phyloP scores from a whole-genome alignment of 495 filamentous ascomycete species.

The Apiosordaria backusii region DNA sequence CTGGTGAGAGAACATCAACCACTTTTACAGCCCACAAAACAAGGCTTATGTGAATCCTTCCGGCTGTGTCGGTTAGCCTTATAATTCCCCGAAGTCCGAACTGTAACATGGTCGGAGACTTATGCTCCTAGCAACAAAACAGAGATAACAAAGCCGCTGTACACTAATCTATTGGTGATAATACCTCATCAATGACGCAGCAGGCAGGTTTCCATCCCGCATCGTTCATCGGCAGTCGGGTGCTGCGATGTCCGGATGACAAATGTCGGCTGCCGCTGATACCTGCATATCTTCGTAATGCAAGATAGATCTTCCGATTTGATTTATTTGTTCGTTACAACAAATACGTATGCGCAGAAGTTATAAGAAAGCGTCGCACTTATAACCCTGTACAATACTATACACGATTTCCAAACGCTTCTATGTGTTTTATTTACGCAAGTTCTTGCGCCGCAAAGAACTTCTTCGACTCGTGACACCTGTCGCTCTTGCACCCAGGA shows the following conservation, averaged over 20 bases:
- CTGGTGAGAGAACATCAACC: background rate
- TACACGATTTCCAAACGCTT: background rate
- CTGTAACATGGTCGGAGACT: background rate
- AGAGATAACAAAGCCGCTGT: background rate
- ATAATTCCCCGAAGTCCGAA: background rate
- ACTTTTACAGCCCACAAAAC: no score
- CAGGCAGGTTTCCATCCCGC: background rate
- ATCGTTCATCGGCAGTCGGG: background rate
- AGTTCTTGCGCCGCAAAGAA: conserved; percentile 67
- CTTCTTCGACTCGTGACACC: conserved; percentile 86
- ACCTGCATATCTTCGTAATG: background rate
- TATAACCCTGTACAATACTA: background rate
- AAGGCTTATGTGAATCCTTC: background rate
- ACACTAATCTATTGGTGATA: background rate
- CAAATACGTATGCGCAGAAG: background rate
- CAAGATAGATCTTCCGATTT: no score
- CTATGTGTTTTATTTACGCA: background rate
- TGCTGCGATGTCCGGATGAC: background rate
- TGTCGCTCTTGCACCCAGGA: conserved; percentile 88
- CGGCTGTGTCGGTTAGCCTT: background rate
- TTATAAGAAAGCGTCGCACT: background rate
- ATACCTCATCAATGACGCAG: background rate
- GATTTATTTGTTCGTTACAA: no score
- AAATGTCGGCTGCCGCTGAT: background rate
- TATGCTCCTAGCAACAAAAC: background rate